A percentile compares a stretch with the other conserved stretches of the same genome.
Conservation (phyloP, 768 basidiomycete species). For the Pleurotus salmoneostramineus region DNA sequence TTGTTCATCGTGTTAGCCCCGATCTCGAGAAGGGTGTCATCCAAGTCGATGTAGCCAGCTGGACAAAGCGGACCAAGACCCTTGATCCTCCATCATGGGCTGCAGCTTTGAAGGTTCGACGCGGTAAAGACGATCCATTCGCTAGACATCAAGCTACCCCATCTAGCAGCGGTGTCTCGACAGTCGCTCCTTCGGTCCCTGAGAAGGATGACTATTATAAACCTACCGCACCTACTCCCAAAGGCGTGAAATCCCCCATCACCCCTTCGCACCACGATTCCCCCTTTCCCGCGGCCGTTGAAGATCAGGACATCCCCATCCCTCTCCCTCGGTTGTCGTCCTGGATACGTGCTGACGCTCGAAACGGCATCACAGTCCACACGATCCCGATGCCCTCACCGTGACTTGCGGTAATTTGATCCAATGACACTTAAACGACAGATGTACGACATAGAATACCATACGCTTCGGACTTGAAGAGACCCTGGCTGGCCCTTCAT, state of each 20-base stretch:
- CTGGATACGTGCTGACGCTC: constrained; percentile 47
- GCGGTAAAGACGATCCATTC: constrained; percentile 60
- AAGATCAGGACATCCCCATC: constrained; percentile 53
- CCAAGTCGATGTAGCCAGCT: neutral
- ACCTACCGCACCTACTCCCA: neutral
- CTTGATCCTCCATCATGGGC: constrained; percentile 38
- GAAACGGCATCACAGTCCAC: constrained; percentile 20
- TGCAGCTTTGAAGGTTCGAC: constrained; percentile 33
- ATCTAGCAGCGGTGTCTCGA: constrained; percentile 11
- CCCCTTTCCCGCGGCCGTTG: constrained; percentile 36
- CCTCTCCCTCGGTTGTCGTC: constrained; percentile 46
- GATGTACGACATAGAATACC: neutral
- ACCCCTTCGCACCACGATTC: constrained; percentile 9
- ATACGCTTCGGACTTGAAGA: neutral
- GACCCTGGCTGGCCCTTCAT: constrained; percentile 2
- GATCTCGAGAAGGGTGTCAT: neutral
- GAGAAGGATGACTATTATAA: neutral
- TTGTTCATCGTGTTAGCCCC: neutral
- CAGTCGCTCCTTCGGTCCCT: neutral
- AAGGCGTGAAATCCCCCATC: constrained; percentile 14
- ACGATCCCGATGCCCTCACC: constrained; percentile 14
- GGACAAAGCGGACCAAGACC: neutral
- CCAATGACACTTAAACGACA: constrained; percentile 3
- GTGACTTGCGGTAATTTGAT: constrained; percentile 3
- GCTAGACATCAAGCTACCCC: constrained; percentile 16